Evolutionary conservation across 2,329 filamentous ascomycete genomes (phyloP).

Genomic region (Boeremia lycopersici): DNA sequence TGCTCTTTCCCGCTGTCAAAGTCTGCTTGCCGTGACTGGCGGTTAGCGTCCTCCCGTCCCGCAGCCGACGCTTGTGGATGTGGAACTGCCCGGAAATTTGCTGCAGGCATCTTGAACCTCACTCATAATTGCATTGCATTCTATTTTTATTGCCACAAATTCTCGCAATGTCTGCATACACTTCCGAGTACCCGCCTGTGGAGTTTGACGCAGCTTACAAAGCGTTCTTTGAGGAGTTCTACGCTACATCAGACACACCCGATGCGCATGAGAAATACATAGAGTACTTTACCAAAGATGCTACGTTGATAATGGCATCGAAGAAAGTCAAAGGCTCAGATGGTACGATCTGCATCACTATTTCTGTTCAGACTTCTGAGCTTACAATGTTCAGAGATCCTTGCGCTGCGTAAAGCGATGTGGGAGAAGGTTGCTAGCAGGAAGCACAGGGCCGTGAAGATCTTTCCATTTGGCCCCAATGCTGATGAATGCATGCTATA

Average conservation of each 20-base stretch:
- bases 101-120: slow-evolving; percentile 2
- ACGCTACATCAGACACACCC: slow-evolving; percentile 54
- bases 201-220: slow-evolving; percentile 50
- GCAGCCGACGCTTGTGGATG: slow-evolving; percentile 9
- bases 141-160: not conserved
- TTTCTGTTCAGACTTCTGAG: not conserved
- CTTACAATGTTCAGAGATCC: slow-evolving; percentile 50
- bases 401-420: slow-evolving; percentile 57
- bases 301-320: slow-evolving; percentile 59
- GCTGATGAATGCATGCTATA: slow-evolving; percentile 60
- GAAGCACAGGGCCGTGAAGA: slow-evolving; percentile 53
- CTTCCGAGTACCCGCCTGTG: slow-evolving; percentile 43
- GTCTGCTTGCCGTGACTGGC: not conserved
- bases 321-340: slow-evolving; percentile 54
- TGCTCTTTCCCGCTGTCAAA: slow-evolving; percentile 4
- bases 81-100: slow-evolving; percentile 13
- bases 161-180: slow-evolving; percentile 37
- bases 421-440: slow-evolving; percentile 59
- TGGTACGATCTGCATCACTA: slow-evolving; percentile 42
- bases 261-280: slow-evolving; percentile 57
- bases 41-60: slow-evolving; percentile 3
- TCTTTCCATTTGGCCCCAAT: slow-evolving; percentile 57
- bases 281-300: slow-evolving; percentile 55
- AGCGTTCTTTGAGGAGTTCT: slow-evolving; percentile 55
- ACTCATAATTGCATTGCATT: not conserved